These are phyloP conservation scores for Colletotrichum sp. DNA, from an alignment of 2,329 filamentous ascomycete species.

Conservation along the genomic window DNA sequence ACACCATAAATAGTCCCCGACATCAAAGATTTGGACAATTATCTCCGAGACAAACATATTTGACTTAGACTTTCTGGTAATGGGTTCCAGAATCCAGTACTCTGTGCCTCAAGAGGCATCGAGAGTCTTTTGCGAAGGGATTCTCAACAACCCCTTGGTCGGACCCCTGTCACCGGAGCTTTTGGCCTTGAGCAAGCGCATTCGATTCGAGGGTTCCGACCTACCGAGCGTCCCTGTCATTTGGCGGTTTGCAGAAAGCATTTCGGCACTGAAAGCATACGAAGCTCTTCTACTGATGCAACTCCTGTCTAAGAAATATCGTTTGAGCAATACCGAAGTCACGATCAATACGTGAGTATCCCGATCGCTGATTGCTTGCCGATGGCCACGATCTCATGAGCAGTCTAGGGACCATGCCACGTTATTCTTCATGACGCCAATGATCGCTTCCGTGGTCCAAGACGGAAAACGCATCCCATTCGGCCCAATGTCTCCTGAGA, in stretches of 20 bases:
- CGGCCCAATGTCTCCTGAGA: neutral
- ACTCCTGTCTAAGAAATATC: conserved; percentile 51
- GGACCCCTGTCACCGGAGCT: neutral
- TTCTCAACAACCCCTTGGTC: neutral
- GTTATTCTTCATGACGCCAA: conserved; percentile 11
- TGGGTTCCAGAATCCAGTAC: neutral
- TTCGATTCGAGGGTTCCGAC: conserved; percentile 46
- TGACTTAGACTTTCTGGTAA: neutral
- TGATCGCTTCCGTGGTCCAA: neutral
- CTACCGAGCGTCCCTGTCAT: conserved; percentile 55
- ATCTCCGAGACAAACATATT: too few relatives aligned
- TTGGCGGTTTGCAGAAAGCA: conserved; percentile 61
- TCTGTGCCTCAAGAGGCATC: neutral
- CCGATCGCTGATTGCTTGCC: too few relatives aligned
- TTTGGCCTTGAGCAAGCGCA: neutral
- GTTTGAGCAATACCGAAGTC: conserved; percentile 39
- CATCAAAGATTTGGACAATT: neutral
- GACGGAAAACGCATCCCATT: neutral
- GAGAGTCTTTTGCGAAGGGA: neutral
- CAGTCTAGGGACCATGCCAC: conserved; percentile 7
- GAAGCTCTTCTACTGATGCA: conserved; percentile 51
- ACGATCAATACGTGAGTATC: conserved; percentile 48
- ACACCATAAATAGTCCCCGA: neutral
- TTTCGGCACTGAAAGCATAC: conserved; percentile 52
- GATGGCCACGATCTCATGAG: neutral